Base-by-base conservation (phyloP, 768 basidiomycete species). In the Termitomyces sp. region DNA sequence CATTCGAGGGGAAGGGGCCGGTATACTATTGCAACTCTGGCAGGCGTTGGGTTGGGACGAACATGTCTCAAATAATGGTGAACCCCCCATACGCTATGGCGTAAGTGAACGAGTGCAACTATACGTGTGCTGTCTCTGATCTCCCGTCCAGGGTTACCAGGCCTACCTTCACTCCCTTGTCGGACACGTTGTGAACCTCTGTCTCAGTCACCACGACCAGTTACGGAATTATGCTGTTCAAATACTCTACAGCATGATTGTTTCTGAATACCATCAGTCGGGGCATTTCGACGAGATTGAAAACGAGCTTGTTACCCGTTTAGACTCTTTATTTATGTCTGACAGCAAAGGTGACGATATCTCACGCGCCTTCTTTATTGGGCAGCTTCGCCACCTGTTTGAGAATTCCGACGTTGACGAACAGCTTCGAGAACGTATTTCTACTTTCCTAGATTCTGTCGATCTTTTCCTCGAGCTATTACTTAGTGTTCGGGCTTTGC, bases 221-320 rank as follows among this genome's bases (percentile, higher is more conserved):
- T 80, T 97, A 42, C 84, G 95, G 62, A 91, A 82, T 67, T 90
- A 90, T 62, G 95, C 94, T 0, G 93, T 96, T 22, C 86, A 91
- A 64, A 94, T 98, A 57, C 81, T 98, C 22, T 96, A 89, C 72
- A 91, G 88, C 65, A 97, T 98, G 94, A 94, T 98, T 59, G 84
- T 95, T 48, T 88, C 92, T 2, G 92, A 96, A 69, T 94, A 90
- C 70, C 85, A 92, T 57, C 86, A 90, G 58, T 85, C 85, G 13
- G 86, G 84, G 26, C 85, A 91, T 68, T 97, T 98, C 67, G 87
- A 88, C 63, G 83, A 83, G 47, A 96, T 98, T 63, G 92, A 98
- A 70, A 88, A 90, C 63, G 94, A 95, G 71, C 79, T 98, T 7
- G 91, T 98, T 64, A 94, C 85, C 63, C 88, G 91, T 60, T 76